Evolutionary conservation across 371 early-diverging fungal species (phyloP), one percentile per base, ranked within the genome.

Genomic region (Funneliformis caledonium): DNA sequence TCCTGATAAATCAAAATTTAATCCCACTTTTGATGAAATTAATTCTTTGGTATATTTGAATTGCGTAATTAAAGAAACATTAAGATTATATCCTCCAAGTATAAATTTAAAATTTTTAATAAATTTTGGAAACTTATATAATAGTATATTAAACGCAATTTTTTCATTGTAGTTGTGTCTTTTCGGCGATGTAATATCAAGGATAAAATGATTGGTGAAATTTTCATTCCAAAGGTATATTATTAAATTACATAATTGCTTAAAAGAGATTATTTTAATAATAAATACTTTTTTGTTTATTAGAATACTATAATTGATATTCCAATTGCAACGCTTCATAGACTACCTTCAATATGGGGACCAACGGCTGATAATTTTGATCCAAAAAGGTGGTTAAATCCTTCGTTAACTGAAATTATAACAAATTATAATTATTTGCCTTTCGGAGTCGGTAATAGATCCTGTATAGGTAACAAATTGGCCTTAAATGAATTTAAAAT

Each of bases 401-500:
- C 26, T 26, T 26, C 26, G 26, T 26, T 26, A 26, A 26, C 26
- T 26, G 26, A 26, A 26, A 26, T 26, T 26, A 26, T 26, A 26
- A 26, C 26, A 26, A 26, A 26, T 0, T 26, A 26, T 26, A 26
- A 26, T 26, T 26, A 26, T 26, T 26, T 26, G 26, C 26, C 26
- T 26, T 26, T 26, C 26, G 26, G 26, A 26, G 26, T 26, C 26
- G 26, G 26, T 26, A 26, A 26, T 26, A 26, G 26, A 26, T 26
- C 26, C 26, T 26, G 26, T 26, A 26, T 26, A 26, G 26, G 85
- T 10, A 81, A 80, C 80, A 84, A 83, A 81, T 84, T 88, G 70
- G 87, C 89, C 12, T 68, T 83, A 81, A 84, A 82, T 59, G 88
- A 88, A 82, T 62, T 85, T 76, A 87, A 88, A 77, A 81, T 85